A percentile compares a stretch with the other conserved stretches of the same genome.
These are phyloP conservation scores for Sporodiniella umbellata DNA, from an alignment of 371 early-diverging fungal genomes.

Conservation along the genomic window DNA sequence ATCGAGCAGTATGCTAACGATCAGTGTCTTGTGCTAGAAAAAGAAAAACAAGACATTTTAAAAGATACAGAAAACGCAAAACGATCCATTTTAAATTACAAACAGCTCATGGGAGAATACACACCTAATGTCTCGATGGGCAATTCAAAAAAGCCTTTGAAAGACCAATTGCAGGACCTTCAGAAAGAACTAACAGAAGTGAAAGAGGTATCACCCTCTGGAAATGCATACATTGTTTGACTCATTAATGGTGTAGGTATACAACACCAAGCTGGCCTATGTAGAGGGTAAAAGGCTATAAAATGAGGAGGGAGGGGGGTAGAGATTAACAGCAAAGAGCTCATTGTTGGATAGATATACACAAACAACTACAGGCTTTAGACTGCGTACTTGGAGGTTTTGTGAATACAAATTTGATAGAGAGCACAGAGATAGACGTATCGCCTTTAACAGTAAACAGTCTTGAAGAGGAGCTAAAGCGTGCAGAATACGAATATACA, in stretches of 20 bases:
- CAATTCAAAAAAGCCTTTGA: constrained; percentile 6
- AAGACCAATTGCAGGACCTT: constrained; percentile 10
- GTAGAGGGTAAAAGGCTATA: constrained; percentile 16
- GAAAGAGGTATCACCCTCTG: constrained; percentile 6
- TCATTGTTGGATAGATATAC: no score
- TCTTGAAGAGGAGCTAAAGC: constrained; percentile 37
- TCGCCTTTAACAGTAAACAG: constrained; percentile 30
- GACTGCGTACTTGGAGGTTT: constrained; percentile 17
- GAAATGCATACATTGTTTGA: not conserved
- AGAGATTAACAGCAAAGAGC: no score
- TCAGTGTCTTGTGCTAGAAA: constrained; percentile 1
- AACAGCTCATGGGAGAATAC: constrained; percentile 21
- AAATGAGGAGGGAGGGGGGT: not conserved
- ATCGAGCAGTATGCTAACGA: not conserved
- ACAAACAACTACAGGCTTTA: constrained; percentile 16
- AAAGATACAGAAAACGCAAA: constrained; percentile 4
- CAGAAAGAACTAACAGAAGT: constrained; percentile 6
- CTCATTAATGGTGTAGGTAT: constrained; percentile 5
- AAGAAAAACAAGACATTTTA: constrained; percentile 8
- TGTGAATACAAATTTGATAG: constrained; percentile 25
- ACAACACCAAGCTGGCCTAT: constrained; percentile 7
- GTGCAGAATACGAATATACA: constrained; percentile 35
- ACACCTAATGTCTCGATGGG: constrained; percentile 6
- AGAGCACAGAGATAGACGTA: constrained; percentile 29
- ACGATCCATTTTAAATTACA: constrained; percentile 6